Evolutionary conservation across 202 grass and related monocot species (phyloP).

Genomic region (Carex arenaria): DNA sequence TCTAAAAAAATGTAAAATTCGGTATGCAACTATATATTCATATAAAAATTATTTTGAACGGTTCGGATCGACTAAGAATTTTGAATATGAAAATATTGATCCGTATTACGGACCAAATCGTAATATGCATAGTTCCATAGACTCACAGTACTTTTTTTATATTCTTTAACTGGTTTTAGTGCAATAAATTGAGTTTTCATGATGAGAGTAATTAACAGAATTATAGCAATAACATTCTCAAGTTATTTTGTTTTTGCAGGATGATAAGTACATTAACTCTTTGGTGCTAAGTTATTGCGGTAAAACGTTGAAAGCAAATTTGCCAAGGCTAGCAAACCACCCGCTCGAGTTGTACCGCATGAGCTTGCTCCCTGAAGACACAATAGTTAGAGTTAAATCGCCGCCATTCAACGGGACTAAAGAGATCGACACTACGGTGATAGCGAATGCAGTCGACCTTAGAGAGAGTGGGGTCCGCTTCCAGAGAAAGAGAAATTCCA

Average conservation of each 20-base stretch:
- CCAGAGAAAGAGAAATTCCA: neutral
- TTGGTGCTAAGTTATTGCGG: too few species aligned
- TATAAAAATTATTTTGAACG: too few species aligned
- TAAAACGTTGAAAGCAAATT: too few species aligned
- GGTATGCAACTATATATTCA: too few species aligned
- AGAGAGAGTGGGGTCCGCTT: neutral
- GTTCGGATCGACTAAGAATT: too few species aligned
- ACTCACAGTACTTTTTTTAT: neutral
- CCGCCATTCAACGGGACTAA: neutral
- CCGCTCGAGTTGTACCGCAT: conserved; percentile 7
- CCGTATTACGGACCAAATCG: too few species aligned
- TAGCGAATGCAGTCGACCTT: neutral
- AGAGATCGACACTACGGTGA: neutral
- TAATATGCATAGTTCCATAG: too few species aligned
- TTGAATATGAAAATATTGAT: too few species aligned
- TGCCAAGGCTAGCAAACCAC: too few species aligned
- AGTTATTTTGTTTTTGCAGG: too few species aligned
- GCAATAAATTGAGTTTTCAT: neutral
- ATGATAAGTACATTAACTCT: too few species aligned
- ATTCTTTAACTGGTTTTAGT: neutral
- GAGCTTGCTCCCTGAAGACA: neutral
- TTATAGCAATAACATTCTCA: neutral
- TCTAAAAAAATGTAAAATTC: too few species aligned
- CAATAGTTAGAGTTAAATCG: neutral
- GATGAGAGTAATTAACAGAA: neutral